Evolutionary conservation across 2,329 filamentous ascomycete species (phyloP), one percentile per base, ranked within the genome.

Genomic region (Hypoxylon sp.): DNA sequence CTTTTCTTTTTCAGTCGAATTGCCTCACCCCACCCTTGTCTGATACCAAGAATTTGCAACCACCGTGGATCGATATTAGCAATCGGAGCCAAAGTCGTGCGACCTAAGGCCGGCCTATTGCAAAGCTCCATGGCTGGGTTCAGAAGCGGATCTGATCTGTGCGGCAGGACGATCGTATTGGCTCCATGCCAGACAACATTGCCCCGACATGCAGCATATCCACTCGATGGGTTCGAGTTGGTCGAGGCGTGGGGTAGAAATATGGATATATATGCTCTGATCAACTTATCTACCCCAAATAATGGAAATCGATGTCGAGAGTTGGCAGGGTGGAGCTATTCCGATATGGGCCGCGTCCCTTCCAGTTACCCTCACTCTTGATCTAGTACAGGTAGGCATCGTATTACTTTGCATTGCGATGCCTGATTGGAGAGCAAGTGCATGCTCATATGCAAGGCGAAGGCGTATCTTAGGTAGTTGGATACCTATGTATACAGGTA

Each of bases 1-100:
- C 64, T 73, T 70, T 70, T 63, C 70, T 61, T 54, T 67, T 58
- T 50, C 69, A 63, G 32, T 53, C 51, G 59, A 54, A 32, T 32
- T 61, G 27, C 47, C 52, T 60, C 52, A 52, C 48, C 41, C 39
- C 41, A 29, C 47, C 25, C n/a, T 46, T 54, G 21, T 52, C 57
- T 39, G 29, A 48, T 58, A 32, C 46, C 39, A 37, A 46, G 34
- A 29, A 21, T 34, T 43, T 23, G 29, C 16, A 27, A 19, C 16
- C 23, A 30, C 50, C 19, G 21, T 52, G 50, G 61, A 39, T 47
- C 34, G 39, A 32, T 11, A 41, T 29, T 23, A 39, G 27, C 32
- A 51, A 43, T 56, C 48, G 54, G 45, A 53, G 34, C 53, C 53
- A 16, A 39, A 23, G 37, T 46, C 14, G 37, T 54, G 41, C 16